These are phyloP conservation scores for Boletus rufocinnamomeus DNA, from an alignment of 768 basidiomycete species.

Conservation along the genomic window DNA sequence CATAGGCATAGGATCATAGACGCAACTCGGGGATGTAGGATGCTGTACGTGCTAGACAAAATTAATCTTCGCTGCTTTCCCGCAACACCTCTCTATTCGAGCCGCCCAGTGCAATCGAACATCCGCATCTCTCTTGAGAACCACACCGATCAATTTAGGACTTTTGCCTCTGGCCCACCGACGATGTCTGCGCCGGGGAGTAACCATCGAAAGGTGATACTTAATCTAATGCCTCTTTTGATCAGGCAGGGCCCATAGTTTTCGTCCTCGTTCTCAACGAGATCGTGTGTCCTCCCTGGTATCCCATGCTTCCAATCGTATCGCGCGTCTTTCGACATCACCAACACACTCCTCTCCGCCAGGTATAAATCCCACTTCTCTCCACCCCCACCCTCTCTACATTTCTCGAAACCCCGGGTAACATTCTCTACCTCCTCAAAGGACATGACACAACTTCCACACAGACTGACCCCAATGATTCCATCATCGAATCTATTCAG, in stretches of 20 bases:
- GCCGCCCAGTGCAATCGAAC: slow-evolving; percentile 1
- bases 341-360: slow-evolving; percentile 72
- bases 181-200: slow-evolving; percentile 82
- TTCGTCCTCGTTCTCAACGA: slow-evolving; percentile 44
- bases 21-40: not conserved
- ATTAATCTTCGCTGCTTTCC: slow-evolving; percentile 27
- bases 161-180: slow-evolving; percentile 45
- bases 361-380: slow-evolving; percentile 58
- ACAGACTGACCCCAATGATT: slow-evolving; percentile 84
- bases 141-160: slow-evolving; percentile 10
- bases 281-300: slow-evolving; percentile 57
- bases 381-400: not conserved
- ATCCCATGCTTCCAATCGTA: slow-evolving; percentile 93
- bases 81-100: slow-evolving; percentile 1
- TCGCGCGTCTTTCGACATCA: slow-evolving; percentile 78
- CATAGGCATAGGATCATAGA: slow-evolving; percentile 30
- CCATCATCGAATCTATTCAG: slow-evolving; percentile 84
- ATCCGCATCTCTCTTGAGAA: slow-evolving; percentile 1
- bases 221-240: slow-evolving; percentile 60
- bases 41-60: slow-evolving; percentile 13
- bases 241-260: slow-evolving; percentile 40
- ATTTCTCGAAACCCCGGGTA: slow-evolving; percentile 1
- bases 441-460: slow-evolving; percentile 78
- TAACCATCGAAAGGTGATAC: slow-evolving; percentile 87
- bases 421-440: slow-evolving; percentile 45